phyloP scores from a whole-genome alignment of 208 protist species.

The Acanthamoeba triangularis region DNA sequence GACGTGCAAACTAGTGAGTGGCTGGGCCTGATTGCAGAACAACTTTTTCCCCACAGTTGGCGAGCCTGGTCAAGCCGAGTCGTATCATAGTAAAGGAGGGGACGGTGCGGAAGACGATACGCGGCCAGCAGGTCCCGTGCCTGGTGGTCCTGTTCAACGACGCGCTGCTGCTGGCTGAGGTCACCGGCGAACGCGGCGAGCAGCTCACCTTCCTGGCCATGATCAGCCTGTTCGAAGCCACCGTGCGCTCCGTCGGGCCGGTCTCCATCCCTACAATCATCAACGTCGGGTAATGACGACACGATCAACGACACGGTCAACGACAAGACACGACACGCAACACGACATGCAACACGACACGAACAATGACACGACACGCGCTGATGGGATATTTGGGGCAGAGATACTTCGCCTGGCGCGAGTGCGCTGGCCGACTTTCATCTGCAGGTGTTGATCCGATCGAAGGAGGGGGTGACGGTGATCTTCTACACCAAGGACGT shows the following conservation, averaged over 20 bases:
- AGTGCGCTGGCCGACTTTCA: not conserved
- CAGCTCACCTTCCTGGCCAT: not conserved
- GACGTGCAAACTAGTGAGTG: too few relatives aligned
- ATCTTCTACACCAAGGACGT: slow-evolving; percentile 8
- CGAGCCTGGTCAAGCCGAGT: slow-evolving; percentile 1
- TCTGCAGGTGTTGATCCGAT: not conserved
- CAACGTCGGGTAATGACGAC: not conserved
- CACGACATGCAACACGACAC: too few relatives aligned
- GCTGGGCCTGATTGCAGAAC: not conserved
- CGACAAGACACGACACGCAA: too few relatives aligned
- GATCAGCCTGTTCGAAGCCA: slow-evolving; percentile 41
- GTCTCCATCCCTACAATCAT: not conserved
- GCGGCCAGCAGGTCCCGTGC: not conserved
- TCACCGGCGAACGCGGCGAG: not conserved
- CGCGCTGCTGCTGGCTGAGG: slow-evolving; percentile 5
- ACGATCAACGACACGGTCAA: too few relatives aligned
- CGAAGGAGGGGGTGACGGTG: not conserved
- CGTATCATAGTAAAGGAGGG: not conserved
- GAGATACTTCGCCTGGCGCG: not conserved
- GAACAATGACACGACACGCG: too few relatives aligned
- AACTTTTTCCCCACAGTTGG: not conserved
- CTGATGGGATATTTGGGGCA: not conserved
- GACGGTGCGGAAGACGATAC: not conserved
- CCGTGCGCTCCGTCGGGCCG: not conserved
- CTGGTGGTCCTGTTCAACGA: slow-evolving; percentile 46